These are phyloP conservation scores for Arachnomyces sp. DNA, from an alignment of 2,329 filamentous ascomycete species.

Conservation along the genomic window DNA sequence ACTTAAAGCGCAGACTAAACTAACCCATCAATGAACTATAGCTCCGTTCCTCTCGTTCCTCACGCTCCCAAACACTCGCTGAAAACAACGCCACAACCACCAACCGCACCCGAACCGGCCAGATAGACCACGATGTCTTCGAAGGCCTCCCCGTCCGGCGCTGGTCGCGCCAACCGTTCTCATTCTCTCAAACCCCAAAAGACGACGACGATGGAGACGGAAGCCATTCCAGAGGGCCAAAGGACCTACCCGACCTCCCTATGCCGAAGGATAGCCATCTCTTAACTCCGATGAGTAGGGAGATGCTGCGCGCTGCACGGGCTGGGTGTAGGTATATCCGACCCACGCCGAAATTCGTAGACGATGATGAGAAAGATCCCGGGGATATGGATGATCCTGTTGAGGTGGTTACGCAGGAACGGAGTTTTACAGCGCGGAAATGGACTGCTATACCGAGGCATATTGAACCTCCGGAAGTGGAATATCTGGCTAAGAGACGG, in stretches of 20 bases:
- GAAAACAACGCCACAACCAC: constrained; percentile 29
- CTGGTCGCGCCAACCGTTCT: constrained; percentile 69
- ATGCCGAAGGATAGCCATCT: constrained; percentile 83
- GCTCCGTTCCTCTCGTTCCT: constrained; percentile 50
- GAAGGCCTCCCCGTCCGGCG: constrained; percentile 80
- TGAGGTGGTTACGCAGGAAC: constrained; percentile 25
- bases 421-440: constrained; percentile 49
- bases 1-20: no score
- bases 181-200: constrained; percentile 56
- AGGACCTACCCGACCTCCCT: constrained; percentile 59
- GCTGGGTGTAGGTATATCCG: constrained; percentile 70
- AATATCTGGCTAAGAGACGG: constrained; percentile 55
- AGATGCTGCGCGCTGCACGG: constrained; percentile 70
- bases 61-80: constrained; percentile 43
- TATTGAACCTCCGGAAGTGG: constrained; percentile 50
- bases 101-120: constrained; percentile 34
- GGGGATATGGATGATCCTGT: constrained; percentile 28
- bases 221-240: constrained; percentile 11
- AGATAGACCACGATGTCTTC: constrained; percentile 57
- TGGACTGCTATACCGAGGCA: constrained; percentile 51
- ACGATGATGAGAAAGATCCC: constrained; percentile 29
- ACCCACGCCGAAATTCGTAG: constrained; percentile 39
- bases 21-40: constrained; percentile 21
- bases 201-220: constrained; percentile 45
- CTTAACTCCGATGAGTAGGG: constrained; percentile 69